Evolutionary conservation across 2,329 filamentous ascomycete genomes (phyloP).

Genomic region (Epichloe brachyelytri): DNA sequence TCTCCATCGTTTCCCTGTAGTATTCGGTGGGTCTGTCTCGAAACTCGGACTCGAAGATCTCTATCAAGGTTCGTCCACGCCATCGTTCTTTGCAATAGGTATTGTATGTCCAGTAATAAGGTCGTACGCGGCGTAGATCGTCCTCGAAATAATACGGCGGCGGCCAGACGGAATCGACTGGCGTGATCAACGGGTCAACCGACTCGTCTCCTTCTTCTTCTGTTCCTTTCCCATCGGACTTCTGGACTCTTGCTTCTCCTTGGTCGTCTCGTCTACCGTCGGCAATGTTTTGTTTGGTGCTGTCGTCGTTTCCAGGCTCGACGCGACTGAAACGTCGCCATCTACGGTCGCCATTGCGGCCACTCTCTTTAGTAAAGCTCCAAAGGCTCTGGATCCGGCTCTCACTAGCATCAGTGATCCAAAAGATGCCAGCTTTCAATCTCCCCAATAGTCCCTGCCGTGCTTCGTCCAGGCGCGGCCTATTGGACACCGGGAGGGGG

Average conservation of each 20-base stretch:
- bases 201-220: neutral
- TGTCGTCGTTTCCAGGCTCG: conserved; percentile 5
- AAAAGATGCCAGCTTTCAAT: neutral
- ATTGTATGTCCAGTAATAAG: conserved; percentile 91
- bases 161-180: conserved; percentile 26
- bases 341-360: conserved; percentile 7
- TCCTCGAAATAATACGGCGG: conserved; percentile 73
- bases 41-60: conserved; percentile 87
- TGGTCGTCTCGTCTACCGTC: conserved; percentile 1
- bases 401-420: conserved; percentile 6
- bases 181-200: neutral
- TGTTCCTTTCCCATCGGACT: neutral
- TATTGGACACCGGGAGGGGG: neutral
- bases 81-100: conserved; percentile 91
- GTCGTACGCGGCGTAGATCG: conserved; percentile 68
- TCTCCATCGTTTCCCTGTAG: conserved; percentile 73
- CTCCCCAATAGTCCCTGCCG: too few relatives aligned
- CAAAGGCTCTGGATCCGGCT: conserved; percentile 7
- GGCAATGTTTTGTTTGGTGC: neutral
- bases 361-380: conserved; percentile 5
- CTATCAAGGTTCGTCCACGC: conserved; percentile 67
- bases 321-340: conserved; percentile 1
- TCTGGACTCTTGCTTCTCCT: neutral
- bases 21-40: conserved; percentile 77
- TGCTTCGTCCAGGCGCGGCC: too few relatives aligned